Conservation (phyloP, 225 moss, liverwort and hornwort species). For the Neckera pumila region DNA sequence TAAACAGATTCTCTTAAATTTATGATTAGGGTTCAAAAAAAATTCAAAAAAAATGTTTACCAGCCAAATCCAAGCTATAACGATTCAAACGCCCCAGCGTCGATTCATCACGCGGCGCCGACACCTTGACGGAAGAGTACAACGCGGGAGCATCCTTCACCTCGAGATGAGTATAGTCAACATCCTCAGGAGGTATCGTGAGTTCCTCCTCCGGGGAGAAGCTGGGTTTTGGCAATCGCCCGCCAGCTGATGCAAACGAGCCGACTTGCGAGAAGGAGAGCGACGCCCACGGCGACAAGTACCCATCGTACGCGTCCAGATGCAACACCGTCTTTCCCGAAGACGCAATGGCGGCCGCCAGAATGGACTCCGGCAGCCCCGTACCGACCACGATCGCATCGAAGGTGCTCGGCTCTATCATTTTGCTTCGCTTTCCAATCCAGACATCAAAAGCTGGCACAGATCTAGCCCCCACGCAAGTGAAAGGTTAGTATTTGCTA, state of each 20-base stretch:
- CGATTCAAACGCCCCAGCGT: conserved; percentile 48
- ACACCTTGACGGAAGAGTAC: conserved; percentile 45
- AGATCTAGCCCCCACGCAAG: background rate
- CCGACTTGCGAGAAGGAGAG: conserved; percentile 50
- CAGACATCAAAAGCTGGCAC: background rate
- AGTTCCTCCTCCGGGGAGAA: background rate
- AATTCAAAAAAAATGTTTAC: background rate
- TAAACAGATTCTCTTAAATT: background rate
- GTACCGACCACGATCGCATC: conserved; percentile 84
- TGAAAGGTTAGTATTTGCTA: no score
- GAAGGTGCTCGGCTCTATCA: conserved; percentile 69
- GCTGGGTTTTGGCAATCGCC: conserved; percentile 21
- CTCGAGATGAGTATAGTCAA: conserved; percentile 1
- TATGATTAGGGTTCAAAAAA: background rate
- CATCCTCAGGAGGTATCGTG: background rate
- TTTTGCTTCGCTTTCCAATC: background rate
- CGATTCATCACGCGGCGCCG: conserved; percentile 21
- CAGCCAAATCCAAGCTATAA: conserved; percentile 49
- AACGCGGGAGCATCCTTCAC: conserved; percentile 35
- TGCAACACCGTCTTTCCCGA: conserved; percentile 69
- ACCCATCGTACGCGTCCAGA: conserved; percentile 70
- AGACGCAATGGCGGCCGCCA: conserved; percentile 76
- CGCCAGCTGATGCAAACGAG: conserved; percentile 44
- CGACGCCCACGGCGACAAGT: conserved; percentile 86
- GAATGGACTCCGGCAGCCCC: conserved; percentile 76